These are phyloP conservation scores for Pythium vanterpoolii DNA, from an alignment of 352 stramenopile genomes.

Conservation along the genomic window DNA sequence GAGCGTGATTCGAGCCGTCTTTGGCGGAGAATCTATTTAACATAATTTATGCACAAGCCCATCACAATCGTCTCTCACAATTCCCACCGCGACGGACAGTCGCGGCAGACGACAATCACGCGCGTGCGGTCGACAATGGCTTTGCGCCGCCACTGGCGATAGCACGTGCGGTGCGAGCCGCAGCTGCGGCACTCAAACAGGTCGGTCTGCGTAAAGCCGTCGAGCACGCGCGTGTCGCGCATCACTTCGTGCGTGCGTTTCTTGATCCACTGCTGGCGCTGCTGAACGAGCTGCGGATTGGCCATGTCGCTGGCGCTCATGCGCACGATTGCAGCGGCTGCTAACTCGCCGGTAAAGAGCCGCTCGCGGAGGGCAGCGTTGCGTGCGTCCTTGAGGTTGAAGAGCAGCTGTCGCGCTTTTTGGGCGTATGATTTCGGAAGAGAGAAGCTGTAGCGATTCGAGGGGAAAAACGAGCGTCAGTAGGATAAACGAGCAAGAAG, in stretches of 20 bases:
- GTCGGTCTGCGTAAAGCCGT: constrained; percentile 72
- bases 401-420: constrained; percentile 75
- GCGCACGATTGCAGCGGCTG: constrained; percentile 52
- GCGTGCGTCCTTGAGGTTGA: constrained; percentile 78
- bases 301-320: constrained; percentile 82
- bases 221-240: constrained; percentile 54
- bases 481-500: background rate
- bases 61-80: constrained; percentile 31
- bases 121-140: constrained; percentile 80
- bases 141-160: constrained; percentile 81
- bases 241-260: constrained; percentile 84
- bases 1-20: no score
- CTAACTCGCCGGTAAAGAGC: constrained; percentile 57
- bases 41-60: constrained; percentile 30
- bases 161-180: constrained; percentile 66
- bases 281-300: constrained; percentile 77
- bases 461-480: background rate
- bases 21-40: constrained; percentile 30
- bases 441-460: constrained; percentile 40
- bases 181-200: constrained; percentile 83
- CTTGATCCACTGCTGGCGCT: constrained; percentile 84
- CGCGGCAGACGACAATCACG: constrained; percentile 77
- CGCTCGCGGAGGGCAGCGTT: constrained; percentile 66
- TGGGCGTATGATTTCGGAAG: constrained; percentile 78
- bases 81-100: constrained; percentile 78